Evolutionary conservation across 352 stramenopile genomes (phyloP).

Genomic region (Globisporangium nunn): DNA sequence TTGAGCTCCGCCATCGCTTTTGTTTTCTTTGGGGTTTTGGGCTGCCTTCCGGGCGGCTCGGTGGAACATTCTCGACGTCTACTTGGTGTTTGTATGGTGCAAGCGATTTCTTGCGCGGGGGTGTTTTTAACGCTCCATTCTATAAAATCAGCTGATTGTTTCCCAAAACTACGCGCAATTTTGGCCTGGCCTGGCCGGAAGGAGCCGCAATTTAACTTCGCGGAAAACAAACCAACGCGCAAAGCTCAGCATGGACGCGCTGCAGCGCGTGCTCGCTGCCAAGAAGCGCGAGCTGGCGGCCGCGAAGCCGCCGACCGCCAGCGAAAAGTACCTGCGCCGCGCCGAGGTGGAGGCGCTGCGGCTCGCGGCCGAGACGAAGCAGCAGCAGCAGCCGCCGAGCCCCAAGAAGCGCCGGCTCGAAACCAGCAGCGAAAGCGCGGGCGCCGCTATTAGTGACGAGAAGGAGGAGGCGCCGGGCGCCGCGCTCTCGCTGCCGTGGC

Average conservation of each 20-base stretch:
- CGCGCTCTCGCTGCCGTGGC: slow-evolving; percentile 40
- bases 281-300: slow-evolving; percentile 59
- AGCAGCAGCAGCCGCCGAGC: slow-evolving; percentile 8
- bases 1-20: slow-evolving; percentile 30
- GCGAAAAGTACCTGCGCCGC: slow-evolving; percentile 75
- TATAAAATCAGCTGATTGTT: neutral
- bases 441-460: neutral
- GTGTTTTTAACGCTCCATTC: neutral
- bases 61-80: neutral
- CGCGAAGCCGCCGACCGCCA: slow-evolving; percentile 76
- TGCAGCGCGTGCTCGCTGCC: slow-evolving; percentile 66
- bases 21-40: neutral
- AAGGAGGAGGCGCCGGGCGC: slow-evolving; percentile 5
- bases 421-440: neutral
- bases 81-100: neutral
- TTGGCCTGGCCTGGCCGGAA: no score
- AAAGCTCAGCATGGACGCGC: slow-evolving; percentile 44
- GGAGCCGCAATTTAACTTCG: no score
- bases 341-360: slow-evolving; percentile 65
- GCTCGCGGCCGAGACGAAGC: slow-evolving; percentile 15
- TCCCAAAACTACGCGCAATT: no score
- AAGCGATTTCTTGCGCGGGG: neutral
- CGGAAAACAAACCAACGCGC: no score
- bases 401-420: slow-evolving; percentile 46
- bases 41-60: no score